Evolutionary conservation across 768 basidiomycete species (phyloP), one percentile per base, ranked within the genome.

Genomic region (Lactifluus volemus): DNA sequence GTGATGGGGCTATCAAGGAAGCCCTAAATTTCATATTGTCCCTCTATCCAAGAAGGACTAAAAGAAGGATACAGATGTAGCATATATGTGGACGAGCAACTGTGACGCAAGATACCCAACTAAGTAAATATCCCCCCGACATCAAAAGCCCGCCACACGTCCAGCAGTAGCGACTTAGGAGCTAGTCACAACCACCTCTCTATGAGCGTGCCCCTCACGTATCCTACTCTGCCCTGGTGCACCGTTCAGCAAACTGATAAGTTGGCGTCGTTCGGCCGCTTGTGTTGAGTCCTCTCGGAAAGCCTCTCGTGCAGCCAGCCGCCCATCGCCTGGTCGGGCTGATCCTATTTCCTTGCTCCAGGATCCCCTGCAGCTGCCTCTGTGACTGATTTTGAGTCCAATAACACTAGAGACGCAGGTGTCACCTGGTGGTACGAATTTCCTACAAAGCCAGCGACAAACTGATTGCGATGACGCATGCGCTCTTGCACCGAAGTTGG

Each of bases 381-480:
- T 10, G 60, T 58, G 10, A 87, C 85, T 0, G 84, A 85, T 21
- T 69, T 78, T 3, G 87, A 88, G 21, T 56, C 67, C 34, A 86
- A 75, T 95, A 30, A 78, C 82, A 0, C 77, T 96, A 4, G 84
- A 89, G 19, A 89, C 87, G 0, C 84, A 87, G 61, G 87, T 96
- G 9, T 90, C 90, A 0, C 79, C 89, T 0, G 92, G 92, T 0
- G 93, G 93, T 0, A 78, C 84, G 34, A 96, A 97, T 74, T 95
- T 97, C 72, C 93, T 90, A 1, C 90, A 93, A 61, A 93, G 95
- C 10, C 93, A 98, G 69, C 73, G 92, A 10, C 94, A 98, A n/a
- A 67, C 74, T 92, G 15, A 88, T 93, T 56, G 86, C 89, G 1
- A 87, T 92, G 86, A 90, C 90, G 0, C 80, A 90, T 6, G 89